Base-by-base conservation (phyloP, 176 grass and related monocot species). In the Chrysopogon serrulatus region DNA sequence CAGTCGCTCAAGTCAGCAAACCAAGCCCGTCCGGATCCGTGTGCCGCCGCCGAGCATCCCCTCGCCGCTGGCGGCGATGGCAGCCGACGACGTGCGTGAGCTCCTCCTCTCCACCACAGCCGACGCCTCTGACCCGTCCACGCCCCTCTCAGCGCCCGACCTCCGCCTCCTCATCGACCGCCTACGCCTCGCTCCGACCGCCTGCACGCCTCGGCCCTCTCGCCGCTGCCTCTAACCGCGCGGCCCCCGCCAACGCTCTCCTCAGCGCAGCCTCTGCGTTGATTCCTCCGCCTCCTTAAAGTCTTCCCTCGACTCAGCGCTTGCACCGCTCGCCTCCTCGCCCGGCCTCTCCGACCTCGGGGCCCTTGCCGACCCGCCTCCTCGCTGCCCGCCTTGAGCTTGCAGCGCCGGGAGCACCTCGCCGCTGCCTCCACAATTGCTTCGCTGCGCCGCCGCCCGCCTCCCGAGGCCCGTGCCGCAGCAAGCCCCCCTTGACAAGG, bases 121-220 rank as follows among this genome's bases (percentile, higher is more conserved):
- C 28, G 86, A 92, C 72, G 85, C 83, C 86, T 74, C 72, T 5
- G 96, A 98, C n/a, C 89, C 91, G 33, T 98, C 93, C 30, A 87
- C 87, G 6, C 96, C 93, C 4, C 96, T 98, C 49, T 98, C 96
- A 15, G 93, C 92, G 11, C 96, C 96, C 16, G 96, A 98, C 41
- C 93, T 98, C 76, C 96, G 87, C 83, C 91, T 95, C 76, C 93
- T 98, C 80, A 88, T 98, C 84, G 93, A 95, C 76, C 93, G 93
- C 88, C 96, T 98, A 51, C 91, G 94, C 60, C 77, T 92, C 73
- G 91, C 67, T 98, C 93, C 32, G 88, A 90, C 87, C 82, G 84
- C 43, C 88, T 98, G 67, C 88, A 95, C 77, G 71, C 85, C 65
- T 90, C 89, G 35, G 96, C 93, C 12, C 87, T 88, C 54, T 81